These are phyloP conservation scores for Saccharomyces eubayanus DNA, from an alignment of 805 yeast species.

Conservation along the genomic window DNA sequence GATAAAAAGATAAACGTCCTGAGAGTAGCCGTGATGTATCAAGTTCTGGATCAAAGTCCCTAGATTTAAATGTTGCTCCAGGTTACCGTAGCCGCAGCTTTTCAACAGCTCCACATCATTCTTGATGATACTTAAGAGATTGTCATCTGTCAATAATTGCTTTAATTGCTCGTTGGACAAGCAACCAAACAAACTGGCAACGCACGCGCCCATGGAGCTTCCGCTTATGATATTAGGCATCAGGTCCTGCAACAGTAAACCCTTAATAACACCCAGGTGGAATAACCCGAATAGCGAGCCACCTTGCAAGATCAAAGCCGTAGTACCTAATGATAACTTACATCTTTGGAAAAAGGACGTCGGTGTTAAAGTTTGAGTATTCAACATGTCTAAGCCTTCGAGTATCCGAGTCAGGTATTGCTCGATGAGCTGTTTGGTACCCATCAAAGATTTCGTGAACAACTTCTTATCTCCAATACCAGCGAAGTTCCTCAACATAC, in stretches of 20 bases:
- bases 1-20: constrained; percentile 71
- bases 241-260: constrained; percentile 63
- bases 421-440: constrained; percentile 84
- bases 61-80: constrained; percentile 32
- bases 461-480: constrained; percentile 74
- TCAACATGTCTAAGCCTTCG: constrained; percentile 63
- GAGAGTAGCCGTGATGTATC: constrained; percentile 72
- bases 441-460: constrained; percentile 74
- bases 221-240: constrained; percentile 86
- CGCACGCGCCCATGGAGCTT: constrained; percentile 87
- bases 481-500: constrained; percentile 77
- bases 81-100: constrained; percentile 37
- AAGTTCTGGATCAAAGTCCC: constrained; percentile 71
- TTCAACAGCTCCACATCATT: constrained; percentile 51
- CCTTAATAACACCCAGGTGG: constrained; percentile 86
- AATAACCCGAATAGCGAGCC: constrained; percentile 92
- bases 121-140: constrained; percentile 38
- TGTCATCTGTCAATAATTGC: constrained; percentile 35
- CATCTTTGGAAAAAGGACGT: constrained; percentile 74
- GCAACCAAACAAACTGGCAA: constrained; percentile 78
- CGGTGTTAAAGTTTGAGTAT: constrained; percentile 41
- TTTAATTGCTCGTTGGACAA: constrained; percentile 57
- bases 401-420: constrained; percentile 52
- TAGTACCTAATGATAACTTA: constrained; percentile 78
- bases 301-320: constrained; percentile 88